Base-by-base conservation (phyloP, 345 rosid genomes). In the Passiflora organensis region DNA sequence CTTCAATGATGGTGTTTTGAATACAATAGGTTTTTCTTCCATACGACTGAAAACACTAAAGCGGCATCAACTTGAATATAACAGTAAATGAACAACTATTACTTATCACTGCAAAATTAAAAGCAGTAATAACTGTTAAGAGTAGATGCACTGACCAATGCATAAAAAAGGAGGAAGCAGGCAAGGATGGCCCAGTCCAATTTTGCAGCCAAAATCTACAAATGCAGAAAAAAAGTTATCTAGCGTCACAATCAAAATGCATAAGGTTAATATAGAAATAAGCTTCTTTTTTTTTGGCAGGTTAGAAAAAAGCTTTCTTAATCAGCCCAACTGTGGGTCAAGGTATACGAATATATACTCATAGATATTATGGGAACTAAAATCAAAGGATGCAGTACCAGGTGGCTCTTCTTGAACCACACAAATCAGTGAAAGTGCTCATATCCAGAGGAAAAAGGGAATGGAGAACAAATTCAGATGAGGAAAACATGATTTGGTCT, bases 181-280 rank as follows among this genome's bases (percentile, higher is more conserved):
- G 72, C 67, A 85, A 70, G 32, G 99, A 94, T 19, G 96, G 96
- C 64, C 99, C 99, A 60, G 82, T 82, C 99, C 99, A 94, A 64
- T 94, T 85, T 72, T 94, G 99, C 63, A 94, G 80, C 99, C 99
- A 94, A 73, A 94, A 89, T 65, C 99, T 94, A 96, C 80, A 71
- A 64, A 58, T 66, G 43, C 5, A 2, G 5, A 28, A 28, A 50
- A 79, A 22, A 6, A 11, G 10, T 62, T 24, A 59, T 47, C 48
- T 56, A 20, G 47, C 42, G 39, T 55, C 67, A 18, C 28, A 18
- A 44, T 32, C 47, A 15, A 37, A 60, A 53, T 14, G 39, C 22
- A 20, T 15, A 12, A 37, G 50, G 43, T 8, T 16, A 51, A 53
- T 28, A 51, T 15, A 44, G 32, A 51, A 17, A 38, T n/a, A 37